These are phyloP conservation scores for Hygrocybe coccinea DNA, from an alignment of 768 basidiomycete genomes.

Conservation along the genomic window DNA sequence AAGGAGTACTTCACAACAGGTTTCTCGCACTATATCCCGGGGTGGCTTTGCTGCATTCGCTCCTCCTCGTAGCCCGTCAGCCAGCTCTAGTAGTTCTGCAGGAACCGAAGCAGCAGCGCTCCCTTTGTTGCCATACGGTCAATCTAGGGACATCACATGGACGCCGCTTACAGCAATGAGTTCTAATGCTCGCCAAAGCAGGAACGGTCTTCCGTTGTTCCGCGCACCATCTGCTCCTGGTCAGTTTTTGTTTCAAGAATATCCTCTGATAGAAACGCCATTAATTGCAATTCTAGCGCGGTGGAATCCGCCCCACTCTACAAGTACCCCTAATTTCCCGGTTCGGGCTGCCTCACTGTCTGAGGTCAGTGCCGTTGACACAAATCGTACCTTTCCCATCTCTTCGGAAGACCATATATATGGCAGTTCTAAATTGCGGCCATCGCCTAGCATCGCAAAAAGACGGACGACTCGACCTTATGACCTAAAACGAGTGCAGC, in stretches of 20 bases:
- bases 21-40: neutral
- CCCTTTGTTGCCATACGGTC: neutral
- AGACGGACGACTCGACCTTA: neutral
- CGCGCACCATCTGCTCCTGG: neutral
- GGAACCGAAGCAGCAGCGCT: too few species aligned
- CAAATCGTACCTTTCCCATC: neutral
- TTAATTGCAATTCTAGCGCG: neutral
- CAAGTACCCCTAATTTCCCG: neutral
- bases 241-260: neutral
- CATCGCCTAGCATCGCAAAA: neutral
- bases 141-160: neutral
- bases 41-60: too few species aligned
- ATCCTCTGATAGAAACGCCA: neutral
- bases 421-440: neutral
- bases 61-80: too few species aligned
- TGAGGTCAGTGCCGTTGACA: neutral
- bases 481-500: neutral
- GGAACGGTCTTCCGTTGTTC: neutral
- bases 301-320: neutral
- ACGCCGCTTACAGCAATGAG: neutral
- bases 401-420: neutral
- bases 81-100: too few species aligned
- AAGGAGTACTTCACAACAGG: neutral
- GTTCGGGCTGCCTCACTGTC: neutral
- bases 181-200: too few species aligned